phyloP scores from a whole-genome alignment of 768 basidiomycete species.

The Tylopilus sp. region DNA sequence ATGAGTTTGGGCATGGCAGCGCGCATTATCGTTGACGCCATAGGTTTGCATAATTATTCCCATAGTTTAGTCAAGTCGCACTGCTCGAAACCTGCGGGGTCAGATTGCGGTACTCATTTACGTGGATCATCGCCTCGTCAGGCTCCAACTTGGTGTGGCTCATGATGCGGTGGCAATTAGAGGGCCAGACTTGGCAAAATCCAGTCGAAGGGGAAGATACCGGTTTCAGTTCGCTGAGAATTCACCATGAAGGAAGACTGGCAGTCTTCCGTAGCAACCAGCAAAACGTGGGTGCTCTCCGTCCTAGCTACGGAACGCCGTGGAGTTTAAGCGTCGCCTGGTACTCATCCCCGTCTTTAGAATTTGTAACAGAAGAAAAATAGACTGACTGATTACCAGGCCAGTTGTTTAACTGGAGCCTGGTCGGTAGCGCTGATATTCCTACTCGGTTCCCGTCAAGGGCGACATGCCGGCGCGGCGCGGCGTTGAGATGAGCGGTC shows the following conservation, averaged over 20 bases:
- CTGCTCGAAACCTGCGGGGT: not conserved
- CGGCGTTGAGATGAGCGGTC: conserved; percentile 18
- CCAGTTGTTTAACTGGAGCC: not conserved
- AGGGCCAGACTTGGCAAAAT: conserved; percentile 7
- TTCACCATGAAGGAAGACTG: conserved; percentile 28
- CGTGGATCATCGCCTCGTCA: conserved; percentile 11
- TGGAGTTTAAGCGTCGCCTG: conserved; percentile 24
- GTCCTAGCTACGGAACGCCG: conserved; percentile 20
- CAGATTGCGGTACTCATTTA: conserved; percentile 11
- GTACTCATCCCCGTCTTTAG: conserved; percentile 18
- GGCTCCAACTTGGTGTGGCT: not conserved
- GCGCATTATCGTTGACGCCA: not conserved
- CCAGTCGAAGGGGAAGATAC: conserved; percentile 11
- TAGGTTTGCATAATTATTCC: not conserved
- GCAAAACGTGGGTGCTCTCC: conserved; percentile 25
- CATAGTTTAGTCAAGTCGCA: not conserved
- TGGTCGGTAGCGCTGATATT: conserved; percentile 24
- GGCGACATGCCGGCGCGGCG: conserved; percentile 2
- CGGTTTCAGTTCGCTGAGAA: conserved; percentile 19
- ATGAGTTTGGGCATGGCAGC: conserved; percentile 14
- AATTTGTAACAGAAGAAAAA: not conserved
- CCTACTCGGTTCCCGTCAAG: conserved; percentile 18
- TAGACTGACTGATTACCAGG: not conserved
- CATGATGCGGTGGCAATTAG: conserved; percentile 18
- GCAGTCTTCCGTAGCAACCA: conserved; percentile 32